phyloP scores from a whole-genome alignment of 176 grass and related monocot species.

The Miscanthus lutarioriparius region DNA sequence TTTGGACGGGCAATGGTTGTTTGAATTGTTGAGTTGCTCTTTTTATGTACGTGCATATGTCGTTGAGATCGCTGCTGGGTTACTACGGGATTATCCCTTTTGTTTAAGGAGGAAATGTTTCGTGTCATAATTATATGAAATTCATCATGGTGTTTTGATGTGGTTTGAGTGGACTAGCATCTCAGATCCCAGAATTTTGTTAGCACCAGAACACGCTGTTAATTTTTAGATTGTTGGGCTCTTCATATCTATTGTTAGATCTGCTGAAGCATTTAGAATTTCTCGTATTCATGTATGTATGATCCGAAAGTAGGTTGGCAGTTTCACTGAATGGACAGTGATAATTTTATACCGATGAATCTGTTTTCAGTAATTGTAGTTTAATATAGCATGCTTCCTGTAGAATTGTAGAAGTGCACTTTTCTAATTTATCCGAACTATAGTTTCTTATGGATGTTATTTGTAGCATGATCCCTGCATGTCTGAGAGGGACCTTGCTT shows the following conservation, averaged over 20 bases:
- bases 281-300: not conserved
- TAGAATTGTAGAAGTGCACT: not conserved
- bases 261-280: not conserved
- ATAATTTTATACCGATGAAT: not conserved
- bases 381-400: not conserved
- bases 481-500: conserved; percentile 32
- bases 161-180: not conserved
- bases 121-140: not conserved
- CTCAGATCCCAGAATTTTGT: conserved; percentile 23
- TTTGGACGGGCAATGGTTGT: not conserved
- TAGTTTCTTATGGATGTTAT: conserved; percentile 30
- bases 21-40: not conserved
- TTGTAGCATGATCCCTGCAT: conserved; percentile 45
- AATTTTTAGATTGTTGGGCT: not conserved
- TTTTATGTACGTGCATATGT: not conserved
- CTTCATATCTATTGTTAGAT: not conserved
- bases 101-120: not conserved
- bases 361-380: not conserved
- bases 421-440: not conserved
- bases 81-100: not conserved
- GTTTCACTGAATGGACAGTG: not conserved
- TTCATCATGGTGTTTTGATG: not conserved
- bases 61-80: not conserved
- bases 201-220: not conserved
- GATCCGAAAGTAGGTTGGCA: not conserved